A percentile compares a stretch with the other conserved stretches of the same genome.
Conservation (phyloP, 2,329 filamentous ascomycete species). For the Chaetomiaceae sp. region DNA sequence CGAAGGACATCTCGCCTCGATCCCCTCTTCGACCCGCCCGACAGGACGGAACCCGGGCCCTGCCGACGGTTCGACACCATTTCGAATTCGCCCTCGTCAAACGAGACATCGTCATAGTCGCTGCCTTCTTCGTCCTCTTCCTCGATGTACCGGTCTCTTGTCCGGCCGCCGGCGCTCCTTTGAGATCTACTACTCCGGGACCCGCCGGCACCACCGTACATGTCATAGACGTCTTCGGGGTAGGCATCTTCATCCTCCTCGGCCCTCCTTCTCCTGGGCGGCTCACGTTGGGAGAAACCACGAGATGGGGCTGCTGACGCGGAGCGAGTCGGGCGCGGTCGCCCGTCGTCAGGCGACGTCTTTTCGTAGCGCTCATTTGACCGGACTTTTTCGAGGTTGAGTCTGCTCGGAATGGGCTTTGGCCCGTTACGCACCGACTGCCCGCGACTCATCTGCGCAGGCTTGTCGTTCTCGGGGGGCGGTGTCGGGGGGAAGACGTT, state of each 20-base stretch:
- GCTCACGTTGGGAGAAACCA: conserved; percentile 40
- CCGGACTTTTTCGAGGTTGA: conserved; percentile 57
- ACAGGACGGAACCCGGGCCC: conserved; percentile 40
- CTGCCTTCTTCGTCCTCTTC: conserved; percentile 76
- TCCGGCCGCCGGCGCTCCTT: conserved; percentile 37
- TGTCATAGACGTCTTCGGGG: conserved; percentile 66
- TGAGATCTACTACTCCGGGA: conserved; percentile 36
- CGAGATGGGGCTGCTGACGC: conserved; percentile 43
- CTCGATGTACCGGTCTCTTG: conserved; percentile 59
- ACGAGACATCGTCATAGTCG: conserved; percentile 64
- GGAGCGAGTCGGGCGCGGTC: conserved; percentile 39
- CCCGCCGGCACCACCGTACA: conserved; percentile 45
- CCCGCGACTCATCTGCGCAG: conserved; percentile 45
- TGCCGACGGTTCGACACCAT: conserved; percentile 60
- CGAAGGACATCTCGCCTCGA: conserved; percentile 63
- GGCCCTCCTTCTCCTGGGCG: conserved; percentile 33
- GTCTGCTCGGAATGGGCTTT: conserved; percentile 57
- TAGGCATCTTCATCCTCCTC: conserved; percentile 62
- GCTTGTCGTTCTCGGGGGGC: conserved; percentile 80
- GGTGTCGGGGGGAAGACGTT: conserved; percentile 97
- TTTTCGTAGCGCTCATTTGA: conserved; percentile 54
- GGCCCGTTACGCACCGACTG: conserved; percentile 59
- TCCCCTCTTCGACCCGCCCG: conserved; percentile 45
- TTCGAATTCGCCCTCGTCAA: conserved; percentile 76
- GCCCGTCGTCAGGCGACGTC: conserved; percentile 44